Conservation (phyloP, 2,329 filamentous ascomycete species). For the Pseudogymnoascus sp. region DNA sequence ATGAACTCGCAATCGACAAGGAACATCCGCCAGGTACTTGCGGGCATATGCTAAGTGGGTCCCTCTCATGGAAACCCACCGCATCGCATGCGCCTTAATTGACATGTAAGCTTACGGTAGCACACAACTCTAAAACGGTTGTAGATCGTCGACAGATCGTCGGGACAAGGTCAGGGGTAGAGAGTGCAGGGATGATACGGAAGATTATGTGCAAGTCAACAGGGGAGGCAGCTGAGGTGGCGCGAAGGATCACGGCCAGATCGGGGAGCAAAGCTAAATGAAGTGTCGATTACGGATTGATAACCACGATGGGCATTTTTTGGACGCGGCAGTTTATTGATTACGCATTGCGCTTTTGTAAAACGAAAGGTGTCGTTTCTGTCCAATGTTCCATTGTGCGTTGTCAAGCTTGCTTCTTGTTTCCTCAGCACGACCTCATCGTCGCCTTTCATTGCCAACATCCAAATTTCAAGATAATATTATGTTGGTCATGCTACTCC, state of each 20-base stretch:
- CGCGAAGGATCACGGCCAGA: neutral
- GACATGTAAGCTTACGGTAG: neutral
- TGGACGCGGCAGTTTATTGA: neutral
- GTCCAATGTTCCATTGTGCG: too few species aligned
- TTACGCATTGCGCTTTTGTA: neutral
- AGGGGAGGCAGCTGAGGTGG: neutral
- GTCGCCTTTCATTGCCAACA: neutral
- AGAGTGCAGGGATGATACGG: neutral
- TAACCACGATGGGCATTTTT: neutral
- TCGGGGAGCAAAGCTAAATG: neutral
- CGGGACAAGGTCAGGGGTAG: neutral
- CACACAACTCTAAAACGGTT: neutral
- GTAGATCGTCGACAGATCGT: neutral
- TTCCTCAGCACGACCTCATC: neutral
- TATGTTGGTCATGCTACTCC: neutral
- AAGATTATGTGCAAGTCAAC: neutral
- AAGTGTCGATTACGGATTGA: neutral
- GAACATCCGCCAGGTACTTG: neutral
- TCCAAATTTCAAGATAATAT: neutral
- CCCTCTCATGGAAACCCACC: neutral
- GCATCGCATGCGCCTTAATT: neutral
- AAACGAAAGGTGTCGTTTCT: neutral
- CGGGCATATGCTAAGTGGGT: neutral
- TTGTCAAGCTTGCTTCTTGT: neutral
- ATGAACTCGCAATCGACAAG: neutral